Evolutionary conservation across 306 rosid genomes (phyloP).

Genomic region (Citrullus colocynthis): DNA sequence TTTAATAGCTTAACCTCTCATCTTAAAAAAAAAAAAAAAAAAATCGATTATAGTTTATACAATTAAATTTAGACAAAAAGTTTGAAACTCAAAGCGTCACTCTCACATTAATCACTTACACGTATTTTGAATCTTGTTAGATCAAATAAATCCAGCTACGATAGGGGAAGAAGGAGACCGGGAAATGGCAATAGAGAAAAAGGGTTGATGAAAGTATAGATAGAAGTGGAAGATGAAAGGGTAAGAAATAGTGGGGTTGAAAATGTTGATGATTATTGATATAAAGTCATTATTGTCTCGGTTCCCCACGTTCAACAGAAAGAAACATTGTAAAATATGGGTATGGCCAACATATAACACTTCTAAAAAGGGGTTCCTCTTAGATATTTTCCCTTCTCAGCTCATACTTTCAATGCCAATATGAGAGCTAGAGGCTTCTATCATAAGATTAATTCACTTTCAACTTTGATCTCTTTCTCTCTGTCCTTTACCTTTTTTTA

Average conservation of each 20-base stretch:
- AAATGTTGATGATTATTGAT: slow-evolving; percentile 28
- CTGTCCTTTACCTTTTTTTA: not conserved
- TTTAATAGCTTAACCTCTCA: no score
- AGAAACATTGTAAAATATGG: slow-evolving; percentile 11
- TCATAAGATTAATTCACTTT: not conserved
- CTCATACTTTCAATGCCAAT: not conserved
- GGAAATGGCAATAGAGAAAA: not conserved
- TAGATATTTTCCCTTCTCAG: not conserved
- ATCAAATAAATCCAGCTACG: not conserved
- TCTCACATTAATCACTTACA: no score
- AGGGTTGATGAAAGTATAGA: not conserved
- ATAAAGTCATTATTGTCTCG: slow-evolving; percentile 50
- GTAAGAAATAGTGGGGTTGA: slow-evolving; percentile 18
- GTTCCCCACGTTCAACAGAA: slow-evolving; percentile 56
- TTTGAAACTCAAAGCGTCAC: not conserved
- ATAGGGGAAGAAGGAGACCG: not conserved
- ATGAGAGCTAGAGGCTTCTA: slow-evolving; percentile 4
- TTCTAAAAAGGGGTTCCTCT: not conserved
- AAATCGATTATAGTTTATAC: no score
- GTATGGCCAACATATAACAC: slow-evolving; percentile 11
- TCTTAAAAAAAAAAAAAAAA: no score
- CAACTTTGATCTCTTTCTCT: not conserved
- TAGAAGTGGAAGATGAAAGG: not conserved
- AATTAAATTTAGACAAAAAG: no score
- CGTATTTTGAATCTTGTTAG: not conserved